Evolutionary conservation across 306 rosid genomes (phyloP).

Genomic region (Dryas drummondii): DNA sequence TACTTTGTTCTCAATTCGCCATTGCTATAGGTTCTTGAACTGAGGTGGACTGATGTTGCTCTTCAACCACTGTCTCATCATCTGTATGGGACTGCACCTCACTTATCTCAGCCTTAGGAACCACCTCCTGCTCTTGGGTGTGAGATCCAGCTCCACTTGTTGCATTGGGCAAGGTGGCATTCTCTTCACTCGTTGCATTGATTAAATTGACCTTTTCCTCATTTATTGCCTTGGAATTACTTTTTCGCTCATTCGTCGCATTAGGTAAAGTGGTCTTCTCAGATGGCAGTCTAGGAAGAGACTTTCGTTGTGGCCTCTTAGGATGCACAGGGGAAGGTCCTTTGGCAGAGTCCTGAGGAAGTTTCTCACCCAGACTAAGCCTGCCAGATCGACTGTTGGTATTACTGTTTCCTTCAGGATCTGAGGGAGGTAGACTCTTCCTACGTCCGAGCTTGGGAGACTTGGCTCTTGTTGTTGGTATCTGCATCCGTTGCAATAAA

Average conservation of each 20-base stretch:
- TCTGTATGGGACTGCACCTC: slow-evolving; percentile 42
- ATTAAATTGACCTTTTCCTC: slow-evolving; percentile 43
- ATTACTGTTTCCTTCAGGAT: slow-evolving; percentile 47
- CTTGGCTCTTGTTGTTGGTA: slow-evolving; percentile 96
- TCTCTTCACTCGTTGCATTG: slow-evolving; percentile 38
- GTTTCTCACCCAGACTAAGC: slow-evolving; percentile 72
- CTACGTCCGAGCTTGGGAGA: slow-evolving; percentile 97
- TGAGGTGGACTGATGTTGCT: slow-evolving; percentile 41
- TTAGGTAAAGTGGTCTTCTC: slow-evolving; percentile 56
- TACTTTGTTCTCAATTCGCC: slow-evolving; percentile 40
- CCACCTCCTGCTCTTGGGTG: slow-evolving; percentile 30
- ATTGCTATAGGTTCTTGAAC: slow-evolving; percentile 45
- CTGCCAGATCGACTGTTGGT: slow-evolving; percentile 45
- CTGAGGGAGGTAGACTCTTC: slow-evolving; percentile 54
- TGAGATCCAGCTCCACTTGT: slow-evolving; percentile 37
- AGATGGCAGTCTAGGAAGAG: slow-evolving; percentile 83
- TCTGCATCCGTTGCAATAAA: slow-evolving; percentile 46
- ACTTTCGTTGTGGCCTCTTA: slow-evolving; percentile 82
- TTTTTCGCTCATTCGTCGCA: slow-evolving; percentile 40
- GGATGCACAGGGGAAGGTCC: slow-evolving; percentile 42
- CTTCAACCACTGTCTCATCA: slow-evolving; percentile 41
- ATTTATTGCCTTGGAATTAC: slow-evolving; percentile 47
- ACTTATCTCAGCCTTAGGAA: slow-evolving; percentile 31
- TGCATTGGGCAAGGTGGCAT: slow-evolving; percentile 17
- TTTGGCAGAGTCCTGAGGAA: slow-evolving; percentile 48